Percentiles rank a stretch among this genome's conserved stretches.
Evolutionary conservation across 2,329 filamentous ascomycete species (phyloP).

Genomic region (Kalaharituber pfeilii): DNA sequence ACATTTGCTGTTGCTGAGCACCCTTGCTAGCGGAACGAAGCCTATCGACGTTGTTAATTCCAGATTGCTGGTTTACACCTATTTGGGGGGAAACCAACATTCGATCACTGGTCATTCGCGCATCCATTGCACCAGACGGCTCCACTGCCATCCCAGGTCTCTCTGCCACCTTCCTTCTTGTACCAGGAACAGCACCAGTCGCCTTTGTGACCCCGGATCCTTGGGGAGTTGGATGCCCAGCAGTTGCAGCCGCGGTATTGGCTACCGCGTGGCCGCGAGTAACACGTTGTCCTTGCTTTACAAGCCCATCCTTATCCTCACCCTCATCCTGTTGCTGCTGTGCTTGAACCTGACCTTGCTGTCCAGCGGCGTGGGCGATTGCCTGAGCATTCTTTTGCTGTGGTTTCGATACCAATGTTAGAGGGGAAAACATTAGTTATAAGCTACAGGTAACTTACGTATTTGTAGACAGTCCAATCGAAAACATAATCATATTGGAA

Average conservation of each 20-base stretch:
- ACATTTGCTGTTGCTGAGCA: conserved; percentile 17
- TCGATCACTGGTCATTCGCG: conserved; percentile 22
- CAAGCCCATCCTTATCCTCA: conserved; percentile 18
- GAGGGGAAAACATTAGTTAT: conserved; percentile 3
- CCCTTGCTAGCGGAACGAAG: conserved; percentile 23
- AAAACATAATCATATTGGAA: conserved; percentile 99
- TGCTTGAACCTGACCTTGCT: conserved; percentile 5
- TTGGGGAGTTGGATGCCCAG: conserved; percentile 20
- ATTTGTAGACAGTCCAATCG: conserved; percentile 63
- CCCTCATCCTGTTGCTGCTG: conserved; percentile 16
- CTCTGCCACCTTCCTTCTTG: conserved; percentile 22
- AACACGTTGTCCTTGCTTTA: conserved; percentile 10
- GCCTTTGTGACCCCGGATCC: conserved; percentile 14
- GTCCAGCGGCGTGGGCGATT: conserved; percentile 19
- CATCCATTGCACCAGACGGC: conserved; percentile 19
- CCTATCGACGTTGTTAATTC: conserved; percentile 12
- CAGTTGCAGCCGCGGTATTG: conserved; percentile 19
- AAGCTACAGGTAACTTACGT: conserved; percentile 15
- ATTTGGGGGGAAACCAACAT: conserved; percentile 17
- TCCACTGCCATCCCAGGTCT: conserved; percentile 19
- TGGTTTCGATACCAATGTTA: conserved; percentile 11
- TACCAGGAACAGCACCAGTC: conserved; percentile 17
- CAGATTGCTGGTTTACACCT: background rate
- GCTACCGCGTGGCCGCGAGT: conserved; percentile 4
- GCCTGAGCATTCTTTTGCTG: conserved; percentile 24